Evolutionary conservation across 305 asterid genomes (phyloP), one percentile per base, ranked within the genome.

Genomic region (Fraxinus baroniana): DNA sequence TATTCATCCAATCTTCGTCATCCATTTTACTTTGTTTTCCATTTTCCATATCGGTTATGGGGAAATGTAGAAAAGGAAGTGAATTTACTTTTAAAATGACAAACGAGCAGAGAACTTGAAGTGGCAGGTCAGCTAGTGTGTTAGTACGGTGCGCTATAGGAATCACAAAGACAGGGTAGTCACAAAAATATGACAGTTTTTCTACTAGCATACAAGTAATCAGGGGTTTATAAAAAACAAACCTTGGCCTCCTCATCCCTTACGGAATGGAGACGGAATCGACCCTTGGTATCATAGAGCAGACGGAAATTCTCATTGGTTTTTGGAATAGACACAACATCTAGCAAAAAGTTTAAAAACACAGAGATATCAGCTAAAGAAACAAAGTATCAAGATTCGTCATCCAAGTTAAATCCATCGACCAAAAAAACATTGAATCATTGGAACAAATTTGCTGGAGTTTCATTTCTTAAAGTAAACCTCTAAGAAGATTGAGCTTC

Each of bases 191-290:
- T 62, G 71, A 62, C 71, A 22, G n/a, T 3, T 4, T 4, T 18
- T 20, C 66, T 15, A 55, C 24, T 15, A 55, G 66, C 24, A 3
- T 17, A 6, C 10, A 18, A 18, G 66, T 15, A 15, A 17, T n/a
- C 8, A 18, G 20, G 24, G 9, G 1, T 55, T 55, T 22, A 41
- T 33, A 0, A 35, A 13, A 72, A 39, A 77, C 87, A 60, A 2
- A 92, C 97, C 93, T 92, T 92, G 39, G 93, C 82, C 84, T 90
- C 97, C 84, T 90, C 95, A 60, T 89, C 93, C 80, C 95, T 88
- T 86, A 90, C 68, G 0, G 92, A 87, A 86, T 91, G 95, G 22
- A 90, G 91, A 20, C 91, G 83, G 88, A 93, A 91, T 3, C 97
- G 89, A 5, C 97, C 95, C 88, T 92, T 92, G 76, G 97, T 92